Evolutionary conservation across 345 rosid genomes (phyloP).

Genomic region (Rhizophora apiculata): DNA sequence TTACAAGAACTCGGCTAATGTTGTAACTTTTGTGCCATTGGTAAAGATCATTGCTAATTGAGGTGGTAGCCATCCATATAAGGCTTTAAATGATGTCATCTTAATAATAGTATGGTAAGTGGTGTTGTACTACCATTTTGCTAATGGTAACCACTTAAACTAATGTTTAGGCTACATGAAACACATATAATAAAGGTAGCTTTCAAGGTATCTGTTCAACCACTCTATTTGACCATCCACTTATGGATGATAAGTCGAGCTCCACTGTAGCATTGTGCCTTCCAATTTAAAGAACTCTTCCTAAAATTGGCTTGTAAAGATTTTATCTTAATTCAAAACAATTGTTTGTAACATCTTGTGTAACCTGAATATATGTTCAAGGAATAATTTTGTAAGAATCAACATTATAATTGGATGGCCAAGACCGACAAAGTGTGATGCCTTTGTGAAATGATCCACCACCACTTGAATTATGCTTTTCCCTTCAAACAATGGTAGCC

Average conservation of each 20-base stretch:
- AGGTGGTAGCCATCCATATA: neutral
- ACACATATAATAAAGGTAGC: neutral
- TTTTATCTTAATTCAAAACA: neutral
- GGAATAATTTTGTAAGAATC: neutral
- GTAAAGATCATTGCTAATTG: neutral
- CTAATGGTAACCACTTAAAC: neutral
- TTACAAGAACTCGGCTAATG: neutral
- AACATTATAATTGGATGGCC: neutral
- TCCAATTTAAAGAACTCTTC: neutral
- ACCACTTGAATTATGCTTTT: neutral
- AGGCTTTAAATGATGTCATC: neutral
- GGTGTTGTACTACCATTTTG: neutral
- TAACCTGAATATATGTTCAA: neutral
- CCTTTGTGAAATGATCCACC: neutral
- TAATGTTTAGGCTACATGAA: neutral
- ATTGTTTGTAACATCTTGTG: neutral
- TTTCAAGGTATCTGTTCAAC: neutral
- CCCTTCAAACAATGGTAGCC: neutral
- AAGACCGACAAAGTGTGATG: neutral
- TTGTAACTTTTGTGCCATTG: neutral
- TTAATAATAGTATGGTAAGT: neutral
- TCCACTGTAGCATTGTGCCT: neutral
- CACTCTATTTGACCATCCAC: neutral
- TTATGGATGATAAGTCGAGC: neutral
- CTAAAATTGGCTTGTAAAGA: neutral